Base-by-base conservation (phyloP, 2,329 filamentous ascomycete genomes). In the Trichoderma arundinaceum region DNA sequence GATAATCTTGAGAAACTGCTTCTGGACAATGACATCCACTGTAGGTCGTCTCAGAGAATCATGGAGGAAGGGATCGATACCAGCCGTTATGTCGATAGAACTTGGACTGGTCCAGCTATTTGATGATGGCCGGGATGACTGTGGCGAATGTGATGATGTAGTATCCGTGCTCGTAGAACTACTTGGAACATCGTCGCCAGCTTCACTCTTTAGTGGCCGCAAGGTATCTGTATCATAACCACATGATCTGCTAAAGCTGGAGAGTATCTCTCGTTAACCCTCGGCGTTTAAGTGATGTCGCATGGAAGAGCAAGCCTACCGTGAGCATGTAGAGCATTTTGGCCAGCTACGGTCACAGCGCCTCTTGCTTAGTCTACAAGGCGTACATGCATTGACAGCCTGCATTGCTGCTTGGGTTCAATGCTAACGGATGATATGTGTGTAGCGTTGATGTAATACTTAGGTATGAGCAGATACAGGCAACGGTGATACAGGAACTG, bases 21-120 rank as follows among this genome's bases (percentile, higher is more conserved):
- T 41, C 38, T 43, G 53, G n/a, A 32, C 53, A 28, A 56, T 56
- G 15, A 56, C 53, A 43, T 56, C 53, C 19, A 56, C 35, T 12
- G 53, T 56, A 43, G 53, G 53, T 10, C 38, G 19, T 32, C 44
- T 48, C 19, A 43, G 53, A 17, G 38, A 56, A 41, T 56, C 53
- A 8, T 43, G 53, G 1, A 41, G 53, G 8, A 43, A 56, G 2
- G 53, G 53, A 1, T 56, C 53, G 9, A 56, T 8, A 6, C 53
- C 38, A 41, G 15, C 22, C 1, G 38, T 43, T 19, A 43, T 19
- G 43, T 56, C 53, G 9, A 15, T 56, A n/a, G 43, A 43, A 19
- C 53, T 56, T 4, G 38, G 35, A 39, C 19, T n/a, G 17, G 39
- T 5, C 38, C 38, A 43, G 2, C 41, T 15, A 28, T 19, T 38